Base-by-base conservation (phyloP, 148 eudicot species). In the Vaccinium corymbosum region DNA sequence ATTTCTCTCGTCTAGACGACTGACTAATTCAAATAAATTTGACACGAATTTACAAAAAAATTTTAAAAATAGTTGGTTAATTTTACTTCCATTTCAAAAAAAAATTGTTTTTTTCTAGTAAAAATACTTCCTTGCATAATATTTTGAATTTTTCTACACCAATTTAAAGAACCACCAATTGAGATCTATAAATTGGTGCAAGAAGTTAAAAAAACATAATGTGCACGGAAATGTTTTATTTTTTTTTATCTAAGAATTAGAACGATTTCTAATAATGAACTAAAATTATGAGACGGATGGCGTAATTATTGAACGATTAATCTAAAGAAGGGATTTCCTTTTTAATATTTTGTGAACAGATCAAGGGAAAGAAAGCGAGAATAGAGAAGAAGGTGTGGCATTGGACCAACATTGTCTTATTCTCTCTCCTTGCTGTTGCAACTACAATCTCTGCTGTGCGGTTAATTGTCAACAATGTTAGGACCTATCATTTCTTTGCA, bases 381-480 rank as follows among this genome's bases (percentile, higher is more conserved):
- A 56, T 14, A 73, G 81, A 10, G 86, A 88, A 84, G 38, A 88
- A 88, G 80, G 87, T 88, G 73, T 92, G 93, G 94, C 94, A 92
- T 80, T 91, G 91, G 92, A 68, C 84, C 14, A 57, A 88, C 82
- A 81, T 89, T 83, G 27, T 85, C 84, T 20, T 90, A 4, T 92
- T 89, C 80, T 88, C 87, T 81, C 51, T 91, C 19, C 85, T 90
- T 61, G 88, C 91, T 32, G 81, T 89, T 20, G 89, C 83, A 55
- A 91, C 95, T 55, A 91, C 95, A 29, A 81, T 84, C 61, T 85
- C 95, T 71, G 91, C 95, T 68, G 79, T 89, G 85, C 87, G 91
- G 83, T 68, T 83, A 66, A 85, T 91, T 20, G 62, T 89, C 29
- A 83, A 81, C 29, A 86, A 90, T 83, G 61, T 92, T 25, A 83